phyloP scores from a whole-genome alignment of 2,329 filamentous ascomycete species.

The Fusarium abutilonis region DNA sequence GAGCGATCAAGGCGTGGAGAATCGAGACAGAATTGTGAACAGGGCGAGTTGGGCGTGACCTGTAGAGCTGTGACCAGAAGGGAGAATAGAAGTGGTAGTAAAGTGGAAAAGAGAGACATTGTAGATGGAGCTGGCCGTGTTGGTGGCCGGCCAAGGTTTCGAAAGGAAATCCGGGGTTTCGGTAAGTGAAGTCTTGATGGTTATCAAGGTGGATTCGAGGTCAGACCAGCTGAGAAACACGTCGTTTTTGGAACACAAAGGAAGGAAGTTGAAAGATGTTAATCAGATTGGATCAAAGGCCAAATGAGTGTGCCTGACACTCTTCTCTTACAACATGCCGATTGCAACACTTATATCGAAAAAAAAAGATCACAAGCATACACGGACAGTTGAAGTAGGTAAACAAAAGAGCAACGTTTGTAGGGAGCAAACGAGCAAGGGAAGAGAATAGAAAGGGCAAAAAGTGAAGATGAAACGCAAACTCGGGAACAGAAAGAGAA shows the following conservation, averaged over 20 bases:
- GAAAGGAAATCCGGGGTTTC: constrained; percentile 10
- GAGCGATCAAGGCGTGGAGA: constrained; percentile 53
- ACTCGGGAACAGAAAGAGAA: constrained; percentile 12
- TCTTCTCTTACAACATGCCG: constrained; percentile 18
- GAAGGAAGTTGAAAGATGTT: constrained; percentile 1
- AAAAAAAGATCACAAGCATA: neutral
- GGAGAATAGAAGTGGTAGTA: constrained; percentile 17
- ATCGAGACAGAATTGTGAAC: constrained; percentile 61
- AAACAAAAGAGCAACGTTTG: constrained; percentile 4
- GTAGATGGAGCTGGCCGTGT: neutral
- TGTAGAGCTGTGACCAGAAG: constrained; percentile 54
- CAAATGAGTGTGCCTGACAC: constrained; percentile 26
- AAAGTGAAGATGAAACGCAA: constrained; percentile 14
- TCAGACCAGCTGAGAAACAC: constrained; percentile 39
- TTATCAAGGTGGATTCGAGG: constrained; percentile 14
- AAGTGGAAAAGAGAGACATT: constrained; percentile 16
- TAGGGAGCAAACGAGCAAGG: constrained; percentile 14
- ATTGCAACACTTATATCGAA: neutral
- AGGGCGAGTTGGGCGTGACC: constrained; percentile 65
- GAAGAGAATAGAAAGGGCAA: constrained; percentile 3
- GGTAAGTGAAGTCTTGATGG: constrained; percentile 1
- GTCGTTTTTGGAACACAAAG: constrained; percentile 6
- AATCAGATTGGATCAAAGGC: neutral
- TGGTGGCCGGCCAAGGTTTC: constrained; percentile 11
- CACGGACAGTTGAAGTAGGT: neutral